Evolutionary conservation across 2,329 filamentous ascomycete genomes (phyloP).

Genomic region (Aspergillus melleus): DNA sequence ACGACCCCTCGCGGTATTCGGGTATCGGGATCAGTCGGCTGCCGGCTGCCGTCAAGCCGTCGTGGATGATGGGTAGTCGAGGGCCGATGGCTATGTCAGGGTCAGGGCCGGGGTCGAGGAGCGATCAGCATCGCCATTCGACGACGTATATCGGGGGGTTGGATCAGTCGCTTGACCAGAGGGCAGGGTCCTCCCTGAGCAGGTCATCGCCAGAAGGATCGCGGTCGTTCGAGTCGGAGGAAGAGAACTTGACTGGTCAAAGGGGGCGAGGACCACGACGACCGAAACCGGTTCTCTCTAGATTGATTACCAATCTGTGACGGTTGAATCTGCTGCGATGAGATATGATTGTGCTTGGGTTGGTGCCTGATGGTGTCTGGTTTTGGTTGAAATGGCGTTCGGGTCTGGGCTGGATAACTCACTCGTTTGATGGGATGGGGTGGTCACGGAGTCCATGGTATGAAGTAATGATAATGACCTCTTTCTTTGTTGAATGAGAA

Average conservation of each 20-base stretch:
- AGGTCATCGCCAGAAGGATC: slow-evolving; percentile 6
- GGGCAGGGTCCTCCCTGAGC: neutral
- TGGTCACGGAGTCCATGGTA: neutral
- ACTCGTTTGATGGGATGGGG: neutral
- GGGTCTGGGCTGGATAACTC: neutral
- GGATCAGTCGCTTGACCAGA: neutral
- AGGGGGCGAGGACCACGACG: slow-evolving; percentile 18
- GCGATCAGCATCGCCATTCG: neutral
- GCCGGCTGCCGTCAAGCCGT: slow-evolving; percentile 1
- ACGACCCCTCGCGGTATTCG: slow-evolving; percentile 36
- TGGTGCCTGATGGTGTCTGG: neutral
- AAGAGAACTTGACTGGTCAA: neutral
- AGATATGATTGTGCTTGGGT: neutral
- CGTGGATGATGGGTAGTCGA: neutral
- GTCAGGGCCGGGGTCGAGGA: slow-evolving; percentile 1
- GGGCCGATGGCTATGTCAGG: neutral
- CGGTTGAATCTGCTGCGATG: neutral
- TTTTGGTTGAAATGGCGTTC: no score
- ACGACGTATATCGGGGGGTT: neutral
- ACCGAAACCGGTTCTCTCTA: slow-evolving; percentile 37
- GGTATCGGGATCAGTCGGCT: slow-evolving; percentile 9
- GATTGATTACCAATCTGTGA: slow-evolving; percentile 36
- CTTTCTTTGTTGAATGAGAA: neutral
- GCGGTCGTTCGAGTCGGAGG: slow-evolving; percentile 3
- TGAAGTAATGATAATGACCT: slow-evolving; percentile 5